These are phyloP conservation scores for Thelephora aurantiotincta DNA, from an alignment of 768 basidiomycete genomes.

Conservation along the genomic window DNA sequence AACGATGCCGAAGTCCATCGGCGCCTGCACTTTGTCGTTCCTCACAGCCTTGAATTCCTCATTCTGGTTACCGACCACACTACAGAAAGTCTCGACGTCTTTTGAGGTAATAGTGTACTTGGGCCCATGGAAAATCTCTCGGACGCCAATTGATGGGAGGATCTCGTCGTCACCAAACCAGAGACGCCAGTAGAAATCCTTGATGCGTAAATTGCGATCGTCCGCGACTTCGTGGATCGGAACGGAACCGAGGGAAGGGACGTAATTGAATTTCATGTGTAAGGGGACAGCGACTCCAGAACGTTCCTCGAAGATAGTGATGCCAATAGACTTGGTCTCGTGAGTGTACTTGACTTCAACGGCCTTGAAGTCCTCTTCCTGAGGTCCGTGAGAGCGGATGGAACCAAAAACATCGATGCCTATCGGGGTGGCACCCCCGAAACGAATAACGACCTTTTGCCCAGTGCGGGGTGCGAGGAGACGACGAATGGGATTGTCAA, in stretches of 20 bases:
- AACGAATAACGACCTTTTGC: constrained; percentile 60
- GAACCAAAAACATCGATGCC: constrained; percentile 62
- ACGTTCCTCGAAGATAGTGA: constrained; percentile 79
- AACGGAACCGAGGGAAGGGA: constrained; percentile 75
- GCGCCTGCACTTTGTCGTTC: constrained; percentile 61
- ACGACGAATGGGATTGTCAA: constrained; percentile 82
- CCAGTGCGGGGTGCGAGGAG: constrained; percentile 69
- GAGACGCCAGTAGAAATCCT: constrained; percentile 95
- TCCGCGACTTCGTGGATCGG: constrained; percentile 85
- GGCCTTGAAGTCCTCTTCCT: constrained; percentile 69
- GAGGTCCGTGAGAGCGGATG: constrained; percentile 66
- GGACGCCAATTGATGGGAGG: constrained; percentile 68
- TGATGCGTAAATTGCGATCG: constrained; percentile 81
- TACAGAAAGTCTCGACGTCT: constrained; percentile 80
- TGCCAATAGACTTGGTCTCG: constrained; percentile 40
- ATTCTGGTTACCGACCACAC: constrained; percentile 85
- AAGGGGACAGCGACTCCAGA: constrained; percentile 66
- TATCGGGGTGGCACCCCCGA: constrained; percentile 27
- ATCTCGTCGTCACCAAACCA: constrained; percentile 87
- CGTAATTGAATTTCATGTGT: constrained; percentile 69
- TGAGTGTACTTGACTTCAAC: constrained; percentile 53
- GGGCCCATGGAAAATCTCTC: constrained; percentile 75
- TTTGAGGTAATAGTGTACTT: constrained; percentile 67
- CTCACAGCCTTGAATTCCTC: constrained; percentile 79
- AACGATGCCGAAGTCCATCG: constrained; percentile 98